Evolutionary conservation across 371 early-diverging fungal genomes (phyloP), one percentile per base, ranked within the genome.

Genomic region (Lichtheimia ornata): DNA sequence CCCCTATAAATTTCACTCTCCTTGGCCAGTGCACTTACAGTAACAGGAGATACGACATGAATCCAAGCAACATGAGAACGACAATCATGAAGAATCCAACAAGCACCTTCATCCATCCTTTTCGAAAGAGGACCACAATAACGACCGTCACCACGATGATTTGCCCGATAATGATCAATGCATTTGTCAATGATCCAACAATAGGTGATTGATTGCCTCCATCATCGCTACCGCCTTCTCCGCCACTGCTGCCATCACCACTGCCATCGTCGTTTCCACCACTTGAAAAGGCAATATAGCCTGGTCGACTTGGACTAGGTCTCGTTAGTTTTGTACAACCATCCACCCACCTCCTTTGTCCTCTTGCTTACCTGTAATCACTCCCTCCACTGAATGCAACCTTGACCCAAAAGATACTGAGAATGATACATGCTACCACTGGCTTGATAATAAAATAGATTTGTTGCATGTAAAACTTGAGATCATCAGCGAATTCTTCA

Each of bases 401-500:
- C 65, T 94, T 94, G 58, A 92, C 90, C 94, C 94, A 94, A 35
- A 92, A 77, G 35, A 94, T 88, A 44, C 90, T 87, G 24, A 93
- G 74, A 12, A 84, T 62, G 53, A 94, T 91, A 64, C 93, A 92
- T 14, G 77, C 58, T 7, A 91, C 77, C 4, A 93, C 93, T 14
- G 94, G 94, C 54, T 88, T 85, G 63, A 93, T 86, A 56, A 94
- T 87, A 43, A 80, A 73, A 71, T 88, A 90, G n/a, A 94, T 82
- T 66, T 94, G 93, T 17, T 83, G 70, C 68, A 88, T 87, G 71
- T 92, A 94, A 69, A 86, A 93, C 56, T 74, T 74, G 53, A 94
- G 72, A 40, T 91, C 90, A 20, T 81, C 84, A 20, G 79, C 81
- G 25, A 69, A 72, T 25, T 77, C 76, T 35, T 72, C 71, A 13